Evolutionary conservation across 106 monocot genomes (phyloP).

Genomic region (Phalaenopsis aphrodite): DNA sequence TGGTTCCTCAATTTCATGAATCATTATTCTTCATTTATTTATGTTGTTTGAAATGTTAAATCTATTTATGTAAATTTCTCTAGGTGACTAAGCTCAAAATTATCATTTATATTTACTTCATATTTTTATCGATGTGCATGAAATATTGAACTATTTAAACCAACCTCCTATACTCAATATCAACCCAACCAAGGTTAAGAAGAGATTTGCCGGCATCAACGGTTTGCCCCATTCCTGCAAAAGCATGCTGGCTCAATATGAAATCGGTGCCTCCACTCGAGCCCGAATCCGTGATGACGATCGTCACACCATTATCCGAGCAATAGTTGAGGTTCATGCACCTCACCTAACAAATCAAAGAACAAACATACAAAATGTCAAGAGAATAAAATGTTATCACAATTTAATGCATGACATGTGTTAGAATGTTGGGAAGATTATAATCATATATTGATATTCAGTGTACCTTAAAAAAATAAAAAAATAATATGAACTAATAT

Average conservation of each 20-base stretch:
- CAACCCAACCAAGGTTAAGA: constrained; percentile 34
- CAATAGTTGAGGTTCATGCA: constrained; percentile 40
- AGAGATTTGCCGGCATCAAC: constrained; percentile 41
- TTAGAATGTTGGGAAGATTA: background rate
- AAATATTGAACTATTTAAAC: background rate
- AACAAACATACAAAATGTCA: background rate
- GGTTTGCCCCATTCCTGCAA: constrained; percentile 42
- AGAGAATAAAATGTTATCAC: background rate
- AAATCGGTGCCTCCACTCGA: constrained; percentile 59
- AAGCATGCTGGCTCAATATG: constrained; percentile 63
- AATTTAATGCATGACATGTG: background rate
- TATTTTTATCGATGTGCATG: too few species aligned
- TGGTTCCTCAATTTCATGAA: background rate
- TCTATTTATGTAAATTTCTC: background rate
- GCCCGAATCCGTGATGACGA: constrained; percentile 55
- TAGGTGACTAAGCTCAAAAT: background rate
- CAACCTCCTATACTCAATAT: constrained; percentile 45
- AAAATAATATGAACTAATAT: background rate
- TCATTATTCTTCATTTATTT: background rate
- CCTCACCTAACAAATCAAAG: constrained; percentile 25
- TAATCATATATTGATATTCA: background rate
- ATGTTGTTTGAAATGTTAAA: too few species aligned
- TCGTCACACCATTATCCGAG: constrained; percentile 41
- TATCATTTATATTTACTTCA: background rate
- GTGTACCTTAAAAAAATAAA: background rate